Percentiles rank a stretch among this genome's conserved stretches.
Evolutionary conservation across 352 stramenopile species (phyloP).

Genomic region (Pythium rhizo-oryzae): DNA sequence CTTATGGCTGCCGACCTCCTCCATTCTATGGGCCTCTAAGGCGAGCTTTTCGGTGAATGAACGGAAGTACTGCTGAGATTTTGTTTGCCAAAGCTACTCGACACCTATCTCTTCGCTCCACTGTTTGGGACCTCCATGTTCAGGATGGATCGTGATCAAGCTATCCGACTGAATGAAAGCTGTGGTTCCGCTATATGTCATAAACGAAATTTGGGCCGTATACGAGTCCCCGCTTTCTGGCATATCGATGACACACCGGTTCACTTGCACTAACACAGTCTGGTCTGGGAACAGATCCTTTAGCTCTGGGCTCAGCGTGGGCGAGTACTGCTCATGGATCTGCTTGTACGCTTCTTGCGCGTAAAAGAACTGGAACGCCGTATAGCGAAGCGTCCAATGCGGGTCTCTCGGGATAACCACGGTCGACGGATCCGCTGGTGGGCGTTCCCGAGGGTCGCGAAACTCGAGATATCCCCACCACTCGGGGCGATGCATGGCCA

Average conservation of each 20-base stretch:
- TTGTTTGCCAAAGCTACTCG: neutral
- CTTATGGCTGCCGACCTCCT: slow-evolving; percentile 46
- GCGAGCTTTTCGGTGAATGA: too few relatives aligned
- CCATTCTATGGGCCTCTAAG: slow-evolving; percentile 36
- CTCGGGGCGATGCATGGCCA: slow-evolving; percentile 91
- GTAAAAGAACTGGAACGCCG: slow-evolving; percentile 72
- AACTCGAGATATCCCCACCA: slow-evolving; percentile 92
- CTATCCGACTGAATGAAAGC: slow-evolving; percentile 24
- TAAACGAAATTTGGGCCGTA: neutral
- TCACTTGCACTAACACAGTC: slow-evolving; percentile 31
- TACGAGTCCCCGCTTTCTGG: slow-evolving; percentile 26
- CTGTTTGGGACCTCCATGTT: neutral
- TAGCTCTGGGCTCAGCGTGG: slow-evolving; percentile 30
- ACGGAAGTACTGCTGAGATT: neutral
- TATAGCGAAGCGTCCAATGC: slow-evolving; percentile 51
- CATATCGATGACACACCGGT: slow-evolving; percentile 20
- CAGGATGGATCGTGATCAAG: slow-evolving; percentile 11
- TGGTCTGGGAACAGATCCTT: slow-evolving; percentile 35
- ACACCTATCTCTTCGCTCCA: neutral
- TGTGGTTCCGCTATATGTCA: neutral
- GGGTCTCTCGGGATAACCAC: slow-evolving; percentile 39
- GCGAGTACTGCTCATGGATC: slow-evolving; percentile 35
- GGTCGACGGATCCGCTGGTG: neutral
- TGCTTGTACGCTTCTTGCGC: slow-evolving; percentile 51
- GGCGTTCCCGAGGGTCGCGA: slow-evolving; percentile 27